Conservation (phyloP, 2,329 filamentous ascomycete genomes). For the Aspergillus udagawae region DNA sequence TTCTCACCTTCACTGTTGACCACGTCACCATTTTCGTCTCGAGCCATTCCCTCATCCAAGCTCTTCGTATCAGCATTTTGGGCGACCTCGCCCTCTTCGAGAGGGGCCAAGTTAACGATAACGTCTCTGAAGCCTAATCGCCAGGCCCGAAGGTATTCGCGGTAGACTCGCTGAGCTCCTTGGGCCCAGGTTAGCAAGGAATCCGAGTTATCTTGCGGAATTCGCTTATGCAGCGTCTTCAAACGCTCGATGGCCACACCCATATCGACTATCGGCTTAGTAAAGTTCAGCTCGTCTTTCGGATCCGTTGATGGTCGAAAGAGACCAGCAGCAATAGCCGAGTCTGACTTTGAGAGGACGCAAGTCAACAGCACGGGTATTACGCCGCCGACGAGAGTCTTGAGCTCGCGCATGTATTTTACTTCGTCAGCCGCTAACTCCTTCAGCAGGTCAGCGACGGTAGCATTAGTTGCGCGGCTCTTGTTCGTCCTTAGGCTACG, state of each 20-base stretch:
- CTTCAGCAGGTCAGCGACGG: constrained; percentile 68
- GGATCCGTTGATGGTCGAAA: constrained; percentile 57
- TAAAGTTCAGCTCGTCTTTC: constrained; percentile 60
- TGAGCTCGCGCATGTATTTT: constrained; percentile 85
- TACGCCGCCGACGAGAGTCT: constrained; percentile 90
- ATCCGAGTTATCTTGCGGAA: constrained; percentile 69
- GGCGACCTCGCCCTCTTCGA: constrained; percentile 57
- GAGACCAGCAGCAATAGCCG: constrained; percentile 60
- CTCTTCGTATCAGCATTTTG: constrained; percentile 44
- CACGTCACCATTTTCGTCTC: constrained; percentile 58
- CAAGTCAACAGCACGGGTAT: constrained; percentile 87
- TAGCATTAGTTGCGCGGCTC: constrained; percentile 63
- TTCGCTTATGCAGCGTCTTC: constrained; percentile 72
- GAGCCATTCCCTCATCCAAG: constrained; percentile 52
- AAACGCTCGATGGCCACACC: constrained; percentile 83
- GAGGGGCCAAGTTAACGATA: constrained; percentile 83
- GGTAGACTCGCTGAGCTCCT: constrained; percentile 71
- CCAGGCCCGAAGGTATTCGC: constrained; percentile 84
- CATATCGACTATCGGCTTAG: constrained; percentile 90
- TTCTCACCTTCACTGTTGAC: constrained; percentile 75
- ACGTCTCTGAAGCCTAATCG: constrained; percentile 90
- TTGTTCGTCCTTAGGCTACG: constrained; percentile 73
- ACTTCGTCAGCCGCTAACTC: constrained; percentile 80
- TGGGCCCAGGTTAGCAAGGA: constrained; percentile 78
- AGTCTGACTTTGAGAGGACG: constrained; percentile 69